These are phyloP conservation scores for Nicotiana tabacum DNA, from an alignment of 257 asterid genomes.

Conservation along the genomic window DNA sequence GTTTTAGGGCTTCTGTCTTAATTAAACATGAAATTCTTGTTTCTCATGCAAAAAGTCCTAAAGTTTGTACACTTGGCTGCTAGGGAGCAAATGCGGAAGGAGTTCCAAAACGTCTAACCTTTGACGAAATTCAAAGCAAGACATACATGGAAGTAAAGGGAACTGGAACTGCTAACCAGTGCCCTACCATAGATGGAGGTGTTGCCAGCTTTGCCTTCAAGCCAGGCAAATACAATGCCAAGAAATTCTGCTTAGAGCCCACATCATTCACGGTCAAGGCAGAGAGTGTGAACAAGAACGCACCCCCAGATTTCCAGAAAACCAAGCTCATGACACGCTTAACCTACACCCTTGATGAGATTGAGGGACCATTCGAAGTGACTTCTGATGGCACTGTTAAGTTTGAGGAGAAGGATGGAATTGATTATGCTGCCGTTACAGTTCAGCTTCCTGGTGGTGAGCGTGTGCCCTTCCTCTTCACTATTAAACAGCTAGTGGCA, in stretches of 20 bases:
- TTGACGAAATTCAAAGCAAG: constrained; percentile 87
- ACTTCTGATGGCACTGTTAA: constrained; percentile 68
- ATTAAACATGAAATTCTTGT: background rate
- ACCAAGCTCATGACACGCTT: constrained; percentile 99
- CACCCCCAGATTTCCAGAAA: constrained; percentile 81
- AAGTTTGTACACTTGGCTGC: background rate
- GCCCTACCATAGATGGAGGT: constrained; percentile 94
- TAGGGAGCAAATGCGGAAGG: constrained; percentile 97
- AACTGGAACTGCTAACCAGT: constrained; percentile 93
- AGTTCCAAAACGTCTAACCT: constrained; percentile 73
- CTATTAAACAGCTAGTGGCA: constrained; percentile 85
- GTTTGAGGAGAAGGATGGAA: constrained; percentile 95
- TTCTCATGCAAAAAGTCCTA: background rate
- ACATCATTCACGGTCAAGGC: constrained; percentile 98
- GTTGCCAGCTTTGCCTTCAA: constrained; percentile 60
- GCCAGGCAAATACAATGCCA: constrained; percentile 77
- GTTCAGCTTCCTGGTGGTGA: constrained; percentile 99
- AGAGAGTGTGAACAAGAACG: constrained; percentile 72
- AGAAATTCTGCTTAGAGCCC: constrained; percentile 92
- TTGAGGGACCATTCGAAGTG: constrained; percentile 98
- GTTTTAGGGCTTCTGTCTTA: background rate
- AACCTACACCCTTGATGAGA: constrained; percentile 96
- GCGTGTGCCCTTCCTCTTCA: constrained; percentile 94
- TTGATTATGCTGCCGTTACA: constrained; percentile 95
- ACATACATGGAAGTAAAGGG: constrained; percentile 94